A percentile compares a stretch with the other conserved stretches of the same genome.
Evolutionary conservation across 2,329 filamentous ascomycete species (phyloP).

Genomic region (Stagonosporopsis cucurbitacearum): DNA sequence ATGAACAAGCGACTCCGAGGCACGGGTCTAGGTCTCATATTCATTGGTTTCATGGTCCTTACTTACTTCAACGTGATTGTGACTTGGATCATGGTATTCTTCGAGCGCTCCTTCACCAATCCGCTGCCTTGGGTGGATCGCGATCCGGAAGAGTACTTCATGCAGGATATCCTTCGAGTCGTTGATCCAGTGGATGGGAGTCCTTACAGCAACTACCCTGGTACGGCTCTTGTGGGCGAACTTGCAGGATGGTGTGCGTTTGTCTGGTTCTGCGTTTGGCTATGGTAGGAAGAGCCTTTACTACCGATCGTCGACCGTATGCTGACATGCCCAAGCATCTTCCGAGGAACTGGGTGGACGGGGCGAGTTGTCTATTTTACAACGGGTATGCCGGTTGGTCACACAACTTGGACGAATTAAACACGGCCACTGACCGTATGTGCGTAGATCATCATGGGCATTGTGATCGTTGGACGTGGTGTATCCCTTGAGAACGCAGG

Average conservation of each 20-base stretch:
- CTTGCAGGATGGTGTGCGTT: background rate
- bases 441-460: background rate
- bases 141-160: conserved; percentile 13
- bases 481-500: conserved; percentile 10
- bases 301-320: background rate
- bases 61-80: conserved; percentile 19
- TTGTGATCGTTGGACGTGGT: background rate
- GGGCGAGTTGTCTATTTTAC: conserved; percentile 31
- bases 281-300: background rate
- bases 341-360: conserved; percentile 26
- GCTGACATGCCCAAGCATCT: conserved; percentile 10
- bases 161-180: conserved; percentile 17
- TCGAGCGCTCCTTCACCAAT: conserved; percentile 20
- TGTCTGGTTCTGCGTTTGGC: background rate
- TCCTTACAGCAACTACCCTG: background rate
- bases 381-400: conserved; percentile 28
- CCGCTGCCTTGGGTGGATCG: conserved; percentile 21
- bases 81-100: conserved; percentile 26
- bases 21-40: conserved; percentile 13
- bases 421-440: conserved; percentile 3
- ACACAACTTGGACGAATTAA: background rate
- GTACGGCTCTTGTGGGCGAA: background rate
- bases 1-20: conserved; percentile 25
- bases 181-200: conserved; percentile 6
- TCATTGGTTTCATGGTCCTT: conserved; percentile 17